phyloP scores from a whole-genome alignment of 139 green algal species.

The Marvania coccoides region DNA sequence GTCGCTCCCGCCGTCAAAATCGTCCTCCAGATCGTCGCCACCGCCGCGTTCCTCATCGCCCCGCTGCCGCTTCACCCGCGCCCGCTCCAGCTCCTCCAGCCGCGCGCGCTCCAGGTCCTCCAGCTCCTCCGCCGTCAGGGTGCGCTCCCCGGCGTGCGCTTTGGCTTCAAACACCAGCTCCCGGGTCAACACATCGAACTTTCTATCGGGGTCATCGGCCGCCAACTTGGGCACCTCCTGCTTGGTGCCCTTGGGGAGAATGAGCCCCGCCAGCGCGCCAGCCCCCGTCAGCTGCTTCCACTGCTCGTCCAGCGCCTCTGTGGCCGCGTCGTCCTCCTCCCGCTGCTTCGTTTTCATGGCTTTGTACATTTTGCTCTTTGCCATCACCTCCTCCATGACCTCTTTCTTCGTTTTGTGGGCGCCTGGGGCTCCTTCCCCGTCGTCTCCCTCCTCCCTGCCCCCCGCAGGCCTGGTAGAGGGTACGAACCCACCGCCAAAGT shows the following conservation, averaged over 20 bases:
- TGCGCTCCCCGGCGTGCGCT: conserved; percentile 47
- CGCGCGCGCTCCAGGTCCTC: conserved; percentile 45
- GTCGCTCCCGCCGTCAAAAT: conserved; percentile 3
- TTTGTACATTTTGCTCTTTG: conserved; percentile 83
- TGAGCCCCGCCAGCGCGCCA: neutral
- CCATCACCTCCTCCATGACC: conserved; percentile 97
- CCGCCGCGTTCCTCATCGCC: conserved; percentile 10
- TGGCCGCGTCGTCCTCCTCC: conserved; percentile 76
- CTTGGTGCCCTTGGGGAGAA: conserved; percentile 23
- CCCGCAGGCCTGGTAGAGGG: neutral
- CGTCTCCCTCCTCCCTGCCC: neutral
- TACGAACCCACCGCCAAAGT: conserved; percentile 19
- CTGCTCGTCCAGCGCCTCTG: conserved; percentile 63
- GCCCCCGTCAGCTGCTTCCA: conserved; percentile 50
- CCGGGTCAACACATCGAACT: conserved; percentile 57
- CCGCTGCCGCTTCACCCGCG: conserved; percentile 59
- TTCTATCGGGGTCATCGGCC: conserved; percentile 46
- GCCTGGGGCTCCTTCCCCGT: neutral
- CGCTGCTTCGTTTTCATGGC: conserved; percentile 67
- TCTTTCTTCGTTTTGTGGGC: conserved; percentile 41
- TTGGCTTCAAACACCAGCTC: conserved; percentile 70
- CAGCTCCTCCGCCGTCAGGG: conserved; percentile 61
- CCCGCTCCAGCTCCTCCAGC: conserved; percentile 64
- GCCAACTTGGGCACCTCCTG: conserved; percentile 1
- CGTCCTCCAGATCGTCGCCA: conserved; percentile 3